Conservation (phyloP, 495 filamentous ascomycete species). For the Penicillium antarcticum region DNA sequence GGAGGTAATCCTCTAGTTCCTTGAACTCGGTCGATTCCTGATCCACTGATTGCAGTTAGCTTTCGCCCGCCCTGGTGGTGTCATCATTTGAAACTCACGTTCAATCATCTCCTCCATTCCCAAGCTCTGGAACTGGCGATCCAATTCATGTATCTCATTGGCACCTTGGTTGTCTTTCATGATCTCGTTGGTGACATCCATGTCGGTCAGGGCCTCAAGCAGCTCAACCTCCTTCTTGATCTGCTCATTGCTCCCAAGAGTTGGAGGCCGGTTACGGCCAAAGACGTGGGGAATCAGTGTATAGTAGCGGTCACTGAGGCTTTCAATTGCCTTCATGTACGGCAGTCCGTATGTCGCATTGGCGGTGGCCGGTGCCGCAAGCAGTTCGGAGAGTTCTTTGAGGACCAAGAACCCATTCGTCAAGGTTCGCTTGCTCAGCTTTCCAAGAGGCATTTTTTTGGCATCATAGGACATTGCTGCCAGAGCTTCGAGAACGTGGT, state of each 20-base stretch:
- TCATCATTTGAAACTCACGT: neutral
- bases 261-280: slow-evolving; percentile 66
- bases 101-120: slow-evolving; percentile 67
- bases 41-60: slow-evolving; percentile 41
- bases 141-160: slow-evolving; percentile 58
- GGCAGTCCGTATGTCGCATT: slow-evolving; percentile 40
- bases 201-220: slow-evolving; percentile 73
- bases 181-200: slow-evolving; percentile 77
- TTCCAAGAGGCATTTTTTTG: slow-evolving; percentile 76
- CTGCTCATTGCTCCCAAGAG: slow-evolving; percentile 50
- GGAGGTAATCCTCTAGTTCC: slow-evolving; percentile 62
- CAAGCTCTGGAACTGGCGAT: slow-evolving; percentile 67
- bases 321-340: slow-evolving; percentile 43
- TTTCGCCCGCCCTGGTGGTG: neutral
- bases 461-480: slow-evolving; percentile 69
- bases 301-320: slow-evolving; percentile 72
- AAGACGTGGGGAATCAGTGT: slow-evolving; percentile 80
- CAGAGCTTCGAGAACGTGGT: slow-evolving; percentile 64
- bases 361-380: slow-evolving; percentile 49
- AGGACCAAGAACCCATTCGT: slow-evolving; percentile 65
- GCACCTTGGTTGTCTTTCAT: slow-evolving; percentile 59
- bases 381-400: slow-evolving; percentile 66
- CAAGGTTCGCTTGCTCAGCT: slow-evolving; percentile 75
- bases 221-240: slow-evolving; percentile 74
- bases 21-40: slow-evolving; percentile 56